Evolutionary conservation across 192 early-diverging fungal species (phyloP), one percentile per base, ranked within the genome.

Genomic region (Coemansia sp.): DNA sequence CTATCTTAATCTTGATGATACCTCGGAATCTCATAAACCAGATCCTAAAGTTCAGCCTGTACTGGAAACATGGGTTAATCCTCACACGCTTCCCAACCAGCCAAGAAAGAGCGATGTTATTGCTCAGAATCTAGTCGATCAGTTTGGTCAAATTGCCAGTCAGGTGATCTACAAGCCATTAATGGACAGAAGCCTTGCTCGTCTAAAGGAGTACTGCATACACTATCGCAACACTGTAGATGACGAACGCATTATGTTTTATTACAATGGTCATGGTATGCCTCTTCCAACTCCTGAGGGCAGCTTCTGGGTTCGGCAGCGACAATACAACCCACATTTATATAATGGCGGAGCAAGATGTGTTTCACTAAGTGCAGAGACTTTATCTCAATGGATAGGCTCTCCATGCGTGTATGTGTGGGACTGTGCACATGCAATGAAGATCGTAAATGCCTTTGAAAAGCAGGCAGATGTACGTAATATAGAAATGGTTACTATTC

Each of bases 261-360:
- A 99, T 70, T 99, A 97, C 82, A 99, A 99, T 64, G 97, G 97
- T 7, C 97, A 99, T 64, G 97, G 97, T 51, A 95, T 99, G n/a
- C 97, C 97, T 1, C 89, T 88, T 61, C 95, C 97, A 6, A 97
- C 94, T 8, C 70, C 83, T 20, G 93, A 90, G 57, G 97, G 97
- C 59, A 93, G 95, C 70, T 91, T 97, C 46, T 99, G 95, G 95
- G 95, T 94, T 30, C 97, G 97, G 69, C 96, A 97, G 83, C 91
- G 90, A 67, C 90, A 90, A 58, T 95, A 93, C 84, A 95, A 61
- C 20, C 17, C 11, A 11, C 17, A 14, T 9, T 9, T 22, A n/a
- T 32, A 9, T 4, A 7, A 92, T 90, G 36, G 91, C 9, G 20
- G 25, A n/a, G 10, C 94, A 29, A 94, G 96, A 80, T 96, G 96